A percentile compares a stretch with the other conserved stretches of the same genome.
Conservation (phyloP, 805 yeast genomes). For the Kazachstania bromeliacearum region DNA sequence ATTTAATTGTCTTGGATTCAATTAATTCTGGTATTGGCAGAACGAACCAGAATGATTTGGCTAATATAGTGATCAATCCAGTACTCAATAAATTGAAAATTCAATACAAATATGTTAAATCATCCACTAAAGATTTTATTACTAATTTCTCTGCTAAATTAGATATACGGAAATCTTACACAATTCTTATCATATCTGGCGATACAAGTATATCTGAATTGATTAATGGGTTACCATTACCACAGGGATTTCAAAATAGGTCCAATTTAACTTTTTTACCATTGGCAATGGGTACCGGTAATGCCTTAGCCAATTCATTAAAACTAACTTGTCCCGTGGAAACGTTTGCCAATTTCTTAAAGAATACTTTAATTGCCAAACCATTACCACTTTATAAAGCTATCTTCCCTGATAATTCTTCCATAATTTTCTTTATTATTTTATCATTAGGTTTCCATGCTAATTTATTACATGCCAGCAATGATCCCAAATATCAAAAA, state of each 20-base stretch:
- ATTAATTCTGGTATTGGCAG: conserved; percentile 32
- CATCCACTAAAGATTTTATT: conserved; percentile 35
- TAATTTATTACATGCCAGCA: conserved; percentile 71
- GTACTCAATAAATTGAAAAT: conserved; percentile 34
- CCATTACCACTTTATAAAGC: conserved; percentile 30
- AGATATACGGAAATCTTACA: conserved; percentile 19
- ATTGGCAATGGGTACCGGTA: conserved; percentile 81
- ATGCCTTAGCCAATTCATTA: conserved; percentile 62
- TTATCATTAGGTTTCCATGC: conserved; percentile 85
- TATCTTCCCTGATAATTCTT: conserved; percentile 21
- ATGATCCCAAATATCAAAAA: conserved; percentile 53
- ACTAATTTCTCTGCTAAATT: conserved; percentile 32
- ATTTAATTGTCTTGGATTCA: conserved; percentile 30
- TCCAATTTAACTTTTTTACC: conserved; percentile 17
- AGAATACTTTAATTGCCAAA: conserved; percentile 6
- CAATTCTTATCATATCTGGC: conserved; percentile 65
- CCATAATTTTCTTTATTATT: conserved; percentile 44
- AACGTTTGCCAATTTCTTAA: conserved; percentile 32
- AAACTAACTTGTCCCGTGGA: conserved; percentile 31
- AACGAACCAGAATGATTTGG: conserved; percentile 30
- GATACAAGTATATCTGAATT: conserved; percentile 80
- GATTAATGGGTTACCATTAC: conserved; percentile 38
- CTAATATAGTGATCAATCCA: conserved; percentile 37
- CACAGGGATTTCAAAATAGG: background rate
- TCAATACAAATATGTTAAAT: conserved; percentile 34